Evolutionary conservation across 257 asterid species (phyloP), one percentile per base, ranked within the genome.

Genomic region (Nicotiana paniculata): DNA sequence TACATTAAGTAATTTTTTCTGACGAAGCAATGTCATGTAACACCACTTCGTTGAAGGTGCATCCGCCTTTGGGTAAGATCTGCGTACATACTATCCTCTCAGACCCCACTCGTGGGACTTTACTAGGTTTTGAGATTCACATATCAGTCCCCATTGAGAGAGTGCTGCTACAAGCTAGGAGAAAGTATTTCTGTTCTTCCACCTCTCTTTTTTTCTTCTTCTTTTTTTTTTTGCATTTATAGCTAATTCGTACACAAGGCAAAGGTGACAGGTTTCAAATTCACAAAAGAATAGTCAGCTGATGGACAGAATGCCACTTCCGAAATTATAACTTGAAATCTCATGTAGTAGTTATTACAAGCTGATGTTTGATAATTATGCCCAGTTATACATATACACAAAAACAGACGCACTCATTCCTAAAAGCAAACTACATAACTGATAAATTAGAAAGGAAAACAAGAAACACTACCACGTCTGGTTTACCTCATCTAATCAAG

Each of bases 401-500:
- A 7, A 66, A 74, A 26, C 79, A 51, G 59, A 43, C 26, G 63
- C 16, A 74, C 43, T 51, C 18, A 24, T 48, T 74, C 3, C 12
- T 21, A 70, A 46, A 70, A 69, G 7, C 43, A 74, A 51, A 74
- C 79, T 74, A 39, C 43, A 74, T 13, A 72, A 24, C 79, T 26
- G 28, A 35, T 74, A 51, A 6, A 26, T 17, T 24, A 26, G 18
- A 12, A 75, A 28, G 85, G 59, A 4, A 7, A 82, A 59, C 26
- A 61, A 46, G 39, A 11, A n/a, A 35, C 53, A 57, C 58, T 28
- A 84, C 53, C 84, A 21, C 69, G 74, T 72, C 32, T 77, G 46
- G 64, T 67, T 72, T 82, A 6, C 93, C 83, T 21, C 51, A 67
- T 30, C 18, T 57, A 74, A 51, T 48, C 9, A 32, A 75, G 82